Percentiles rank a stretch among this genome's conserved stretches.
These are phyloP conservation scores for Aspergillus sp. DNA, from an alignment of 2,329 filamentous ascomycete species.

Conservation along the genomic window DNA sequence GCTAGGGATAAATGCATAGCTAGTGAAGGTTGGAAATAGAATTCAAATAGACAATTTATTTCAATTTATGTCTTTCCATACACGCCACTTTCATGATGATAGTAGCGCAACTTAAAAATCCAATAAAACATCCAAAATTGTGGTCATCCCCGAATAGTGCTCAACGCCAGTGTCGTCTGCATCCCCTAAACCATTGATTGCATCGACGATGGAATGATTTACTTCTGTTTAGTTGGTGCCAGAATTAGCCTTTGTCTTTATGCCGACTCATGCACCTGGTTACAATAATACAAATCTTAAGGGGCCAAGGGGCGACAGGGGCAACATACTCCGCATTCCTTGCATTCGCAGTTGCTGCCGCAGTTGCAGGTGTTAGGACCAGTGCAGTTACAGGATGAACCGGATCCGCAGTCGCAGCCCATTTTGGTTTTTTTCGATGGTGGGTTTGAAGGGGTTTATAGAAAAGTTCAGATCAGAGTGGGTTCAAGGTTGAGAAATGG, in stretches of 20 bases:
- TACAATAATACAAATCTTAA: conserved; percentile 15
- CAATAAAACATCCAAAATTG: conserved; percentile 20
- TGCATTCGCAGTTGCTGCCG: conserved; percentile 39
- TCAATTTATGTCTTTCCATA: background rate
- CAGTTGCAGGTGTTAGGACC: conserved; percentile 40
- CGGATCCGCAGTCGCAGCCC: conserved; percentile 41
- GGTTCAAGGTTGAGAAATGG: background rate
- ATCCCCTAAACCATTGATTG: background rate
- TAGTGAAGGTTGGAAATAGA: background rate
- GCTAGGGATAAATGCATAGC: background rate
- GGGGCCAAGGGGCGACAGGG: background rate
- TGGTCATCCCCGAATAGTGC: conserved; percentile 6
- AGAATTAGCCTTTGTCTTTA: conserved; percentile 10
- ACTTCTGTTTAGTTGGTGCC: conserved; percentile 29
- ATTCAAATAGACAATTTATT: background rate
- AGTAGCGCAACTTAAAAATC: conserved; percentile 9
- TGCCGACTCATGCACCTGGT: too few species aligned
- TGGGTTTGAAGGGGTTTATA: background rate
- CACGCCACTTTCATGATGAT: background rate
- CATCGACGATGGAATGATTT: conserved; percentile 9
- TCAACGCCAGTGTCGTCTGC: conserved; percentile 12
- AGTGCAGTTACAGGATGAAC: conserved; percentile 38
- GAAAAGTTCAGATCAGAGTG: background rate
- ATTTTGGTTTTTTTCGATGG: conserved; percentile 26
- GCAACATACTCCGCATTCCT: conserved; percentile 45